Conservation (phyloP, 495 filamentous ascomycete genomes). For the Neurospora sp. region DNA sequence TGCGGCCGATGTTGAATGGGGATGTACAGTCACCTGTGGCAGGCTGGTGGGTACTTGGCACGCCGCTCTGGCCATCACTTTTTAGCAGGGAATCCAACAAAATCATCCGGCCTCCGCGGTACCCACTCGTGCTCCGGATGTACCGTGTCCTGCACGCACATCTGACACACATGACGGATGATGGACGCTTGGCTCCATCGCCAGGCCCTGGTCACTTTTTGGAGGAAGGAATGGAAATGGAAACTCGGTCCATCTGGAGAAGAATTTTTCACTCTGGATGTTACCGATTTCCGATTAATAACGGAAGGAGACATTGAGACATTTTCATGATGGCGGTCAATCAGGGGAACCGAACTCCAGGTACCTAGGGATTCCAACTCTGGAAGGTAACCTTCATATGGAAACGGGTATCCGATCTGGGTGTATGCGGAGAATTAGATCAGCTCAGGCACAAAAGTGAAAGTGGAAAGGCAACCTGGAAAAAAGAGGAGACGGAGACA, state of each 20-base stretch:
- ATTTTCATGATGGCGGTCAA: neutral
- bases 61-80: neutral
- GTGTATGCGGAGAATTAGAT: neutral
- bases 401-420: neutral
- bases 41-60: constrained; percentile 1
- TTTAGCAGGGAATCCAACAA: neutral
- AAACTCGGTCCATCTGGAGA: neutral
- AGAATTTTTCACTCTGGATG: neutral
- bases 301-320: neutral
- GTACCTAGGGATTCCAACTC: neutral
- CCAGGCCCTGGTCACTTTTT: neutral
- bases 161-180: neutral
- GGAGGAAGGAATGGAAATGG: neutral
- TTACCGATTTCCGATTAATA: neutral
- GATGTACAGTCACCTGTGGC: neutral
- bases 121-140: neutral
- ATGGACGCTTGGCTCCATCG: neutral
- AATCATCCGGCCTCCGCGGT: neutral
- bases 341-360: neutral
- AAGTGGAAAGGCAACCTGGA: neutral
- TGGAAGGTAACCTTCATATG: neutral
- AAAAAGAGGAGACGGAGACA: neutral
- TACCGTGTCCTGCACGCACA: neutral
- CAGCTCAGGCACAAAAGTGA: neutral
- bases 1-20: neutral